Evolutionary conservation across 345 rosid species (phyloP).

Genomic region (Gossypium turneri): DNA sequence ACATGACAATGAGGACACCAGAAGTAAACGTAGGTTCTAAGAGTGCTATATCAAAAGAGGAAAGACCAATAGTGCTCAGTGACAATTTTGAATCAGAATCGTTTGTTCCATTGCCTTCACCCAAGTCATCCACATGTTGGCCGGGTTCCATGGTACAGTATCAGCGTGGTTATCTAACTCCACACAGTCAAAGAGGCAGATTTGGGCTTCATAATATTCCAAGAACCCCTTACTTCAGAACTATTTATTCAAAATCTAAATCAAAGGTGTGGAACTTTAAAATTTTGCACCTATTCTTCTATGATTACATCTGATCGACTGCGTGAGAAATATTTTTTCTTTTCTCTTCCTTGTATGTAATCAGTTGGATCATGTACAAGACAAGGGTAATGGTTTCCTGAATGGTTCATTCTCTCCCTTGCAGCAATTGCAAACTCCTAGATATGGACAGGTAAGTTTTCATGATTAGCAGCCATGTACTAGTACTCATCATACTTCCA

Average conservation of each 20-base stretch:
- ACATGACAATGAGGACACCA: conserved; percentile 53
- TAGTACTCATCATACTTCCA: neutral
- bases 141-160: conserved; percentile 70
- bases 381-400: conserved; percentile 33
- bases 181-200: conserved; percentile 59
- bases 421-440: conserved; percentile 42
- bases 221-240: conserved; percentile 77
- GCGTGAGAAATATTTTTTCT: conserved; percentile 10
- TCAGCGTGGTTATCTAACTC: conserved; percentile 52
- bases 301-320: conserved; percentile 5
- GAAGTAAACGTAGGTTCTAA: conserved; percentile 42
- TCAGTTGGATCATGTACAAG: conserved; percentile 46
- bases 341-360: conserved; percentile 17
- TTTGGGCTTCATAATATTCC: conserved; percentile 56
- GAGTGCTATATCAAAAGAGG: conserved; percentile 43
- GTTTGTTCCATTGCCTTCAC: conserved; percentile 42
- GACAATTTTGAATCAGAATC: conserved; percentile 43
- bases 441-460: conserved; percentile 51
- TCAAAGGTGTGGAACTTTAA: conserved; percentile 43
- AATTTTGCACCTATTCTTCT: neutral
- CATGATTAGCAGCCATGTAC: neutral
- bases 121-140: conserved; percentile 62
- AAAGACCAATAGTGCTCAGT: conserved; percentile 22
- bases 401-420: conserved; percentile 40
- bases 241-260: conserved; percentile 57